Percentiles rank a stretch among this genome's conserved stretches.
Conservation (phyloP, 441 rosid genomes). For the Daphne laureola region DNA sequence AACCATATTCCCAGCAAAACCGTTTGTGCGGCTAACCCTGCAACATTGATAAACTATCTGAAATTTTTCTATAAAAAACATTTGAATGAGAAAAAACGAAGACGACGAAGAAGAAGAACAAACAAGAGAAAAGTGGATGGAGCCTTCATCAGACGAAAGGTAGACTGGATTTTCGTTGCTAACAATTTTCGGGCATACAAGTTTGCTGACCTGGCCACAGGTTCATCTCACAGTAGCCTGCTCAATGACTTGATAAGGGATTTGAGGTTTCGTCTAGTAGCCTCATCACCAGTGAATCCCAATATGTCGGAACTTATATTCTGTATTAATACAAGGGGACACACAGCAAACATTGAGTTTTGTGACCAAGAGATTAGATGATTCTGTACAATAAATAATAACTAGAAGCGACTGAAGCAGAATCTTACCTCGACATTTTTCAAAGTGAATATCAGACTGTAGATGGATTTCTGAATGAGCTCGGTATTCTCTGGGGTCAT, state of each 20-base stretch:
- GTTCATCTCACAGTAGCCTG: constrained; percentile 53
- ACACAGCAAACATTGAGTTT: constrained; percentile 3
- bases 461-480: constrained; percentile 70
- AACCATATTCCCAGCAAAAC: no score
- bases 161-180: no score
- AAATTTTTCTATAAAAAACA: no score
- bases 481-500: constrained; percentile 91
- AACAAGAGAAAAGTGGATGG: no score
- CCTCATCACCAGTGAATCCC: constrained; percentile 93
- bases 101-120: no score
- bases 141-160: no score
- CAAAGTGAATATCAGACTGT: constrained; percentile 75
- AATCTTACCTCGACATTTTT: constrained; percentile 80
- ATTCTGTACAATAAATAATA: not conserved
- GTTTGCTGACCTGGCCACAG: not conserved
- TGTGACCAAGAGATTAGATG: not conserved
- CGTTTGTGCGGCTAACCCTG: no score
- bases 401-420: not conserved
- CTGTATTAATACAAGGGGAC: constrained; percentile 31
- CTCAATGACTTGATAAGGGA: constrained; percentile 85
- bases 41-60: no score
- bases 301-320: constrained; percentile 86
- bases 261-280: constrained; percentile 71
- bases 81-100: no score
- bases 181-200: no score